A percentile compares a stretch with the other conserved stretches of the same genome.
phyloP scores from a whole-genome alignment of 2,329 filamentous ascomycete species.

The Botrytis elliptica region DNA sequence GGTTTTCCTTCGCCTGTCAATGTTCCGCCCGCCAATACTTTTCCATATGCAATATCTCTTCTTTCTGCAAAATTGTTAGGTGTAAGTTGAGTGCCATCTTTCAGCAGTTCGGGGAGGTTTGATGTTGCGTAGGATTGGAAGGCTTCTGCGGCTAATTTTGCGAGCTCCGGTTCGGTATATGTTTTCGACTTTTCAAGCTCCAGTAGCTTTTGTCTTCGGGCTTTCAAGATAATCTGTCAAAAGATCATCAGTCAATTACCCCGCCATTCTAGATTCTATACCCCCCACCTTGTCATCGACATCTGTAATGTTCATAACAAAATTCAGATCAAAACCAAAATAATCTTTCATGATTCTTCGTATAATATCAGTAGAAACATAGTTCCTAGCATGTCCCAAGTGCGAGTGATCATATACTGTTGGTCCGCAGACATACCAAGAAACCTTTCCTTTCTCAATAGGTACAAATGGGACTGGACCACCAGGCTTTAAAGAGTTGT shows the following conservation, averaged over 20 bases:
- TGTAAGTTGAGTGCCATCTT: constrained; percentile 46
- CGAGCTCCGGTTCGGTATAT: constrained; percentile 48
- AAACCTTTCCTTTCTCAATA: constrained; percentile 35
- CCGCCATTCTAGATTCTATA: not conserved
- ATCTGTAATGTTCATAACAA: constrained; percentile 74
- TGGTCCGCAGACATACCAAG: constrained; percentile 73
- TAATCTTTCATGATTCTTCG: constrained; percentile 66
- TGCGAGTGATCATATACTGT: constrained; percentile 68
- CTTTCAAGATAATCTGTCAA: constrained; percentile 41
- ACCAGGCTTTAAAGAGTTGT: constrained; percentile 38
- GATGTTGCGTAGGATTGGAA: constrained; percentile 56
- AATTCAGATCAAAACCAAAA: constrained; percentile 65
- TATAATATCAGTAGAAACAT: constrained; percentile 71
- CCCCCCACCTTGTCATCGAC: constrained; percentile 56
- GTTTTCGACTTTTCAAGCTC: constrained; percentile 73
- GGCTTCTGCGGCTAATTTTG: constrained; percentile 50
- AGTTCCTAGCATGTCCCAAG: constrained; percentile 67
- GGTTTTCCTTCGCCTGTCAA: constrained; percentile 54
- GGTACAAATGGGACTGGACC: constrained; percentile 32
- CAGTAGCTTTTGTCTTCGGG: constrained; percentile 77
- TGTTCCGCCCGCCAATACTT: constrained; percentile 55
- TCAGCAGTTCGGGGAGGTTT: constrained; percentile 53
- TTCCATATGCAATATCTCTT: constrained; percentile 53
- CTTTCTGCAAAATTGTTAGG: constrained; percentile 50
- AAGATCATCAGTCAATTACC: constrained; percentile 12